A percentile compares a stretch with the other conserved stretches of the same genome.
phyloP scores from a whole-genome alignment of 2,329 filamentous ascomycete species.

The Aspergillus melleus region DNA sequence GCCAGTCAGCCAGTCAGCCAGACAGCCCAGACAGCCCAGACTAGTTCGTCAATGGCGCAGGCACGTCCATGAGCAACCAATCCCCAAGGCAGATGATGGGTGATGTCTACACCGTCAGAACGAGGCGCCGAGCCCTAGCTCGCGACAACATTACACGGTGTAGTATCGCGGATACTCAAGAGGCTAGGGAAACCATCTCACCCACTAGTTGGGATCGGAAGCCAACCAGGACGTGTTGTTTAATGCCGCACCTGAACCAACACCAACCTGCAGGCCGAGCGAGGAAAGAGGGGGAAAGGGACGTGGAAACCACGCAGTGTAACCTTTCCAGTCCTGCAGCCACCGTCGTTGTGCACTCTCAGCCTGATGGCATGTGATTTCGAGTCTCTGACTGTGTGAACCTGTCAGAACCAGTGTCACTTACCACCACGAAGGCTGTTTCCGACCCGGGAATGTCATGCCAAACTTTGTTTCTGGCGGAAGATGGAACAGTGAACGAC shows the following conservation, averaged over 20 bases:
- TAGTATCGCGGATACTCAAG: neutral
- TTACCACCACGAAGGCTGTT: neutral
- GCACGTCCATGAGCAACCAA: neutral
- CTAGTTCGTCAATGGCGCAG: neutral
- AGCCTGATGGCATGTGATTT: neutral
- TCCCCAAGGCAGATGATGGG: neutral
- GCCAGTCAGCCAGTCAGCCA: neutral
- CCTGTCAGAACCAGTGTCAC: neutral
- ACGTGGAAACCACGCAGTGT: neutral
- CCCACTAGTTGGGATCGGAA: neutral
- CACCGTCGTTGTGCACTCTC: neutral
- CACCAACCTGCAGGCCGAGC: neutral
- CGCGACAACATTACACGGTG: neutral
- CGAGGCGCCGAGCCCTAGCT: neutral
- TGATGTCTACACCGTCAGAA: neutral
- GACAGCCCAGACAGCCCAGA: neutral
- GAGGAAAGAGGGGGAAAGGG: neutral
- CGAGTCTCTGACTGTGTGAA: neutral
- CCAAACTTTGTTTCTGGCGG: neutral
- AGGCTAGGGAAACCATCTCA: neutral
- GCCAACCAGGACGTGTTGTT: neutral
- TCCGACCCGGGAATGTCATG: neutral
- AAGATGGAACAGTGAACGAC: neutral
- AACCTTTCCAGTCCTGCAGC: neutral
- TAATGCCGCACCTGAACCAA: neutral